Evolutionary conservation across 108 stramenopile species (phyloP).

Genomic region (Cyclotella sp.): DNA sequence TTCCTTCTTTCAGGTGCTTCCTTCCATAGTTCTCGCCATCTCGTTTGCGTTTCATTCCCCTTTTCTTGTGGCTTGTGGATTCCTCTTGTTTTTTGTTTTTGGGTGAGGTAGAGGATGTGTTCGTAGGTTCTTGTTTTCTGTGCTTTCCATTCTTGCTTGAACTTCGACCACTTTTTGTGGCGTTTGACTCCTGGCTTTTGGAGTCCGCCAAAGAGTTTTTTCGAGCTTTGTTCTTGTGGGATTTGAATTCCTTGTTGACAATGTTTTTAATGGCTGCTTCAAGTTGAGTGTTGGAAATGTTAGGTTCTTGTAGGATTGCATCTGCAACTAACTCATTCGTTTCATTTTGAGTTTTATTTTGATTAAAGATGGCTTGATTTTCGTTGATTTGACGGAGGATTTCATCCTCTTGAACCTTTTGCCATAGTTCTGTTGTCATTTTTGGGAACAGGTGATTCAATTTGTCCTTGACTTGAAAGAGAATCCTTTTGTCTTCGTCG

Average conservation of each 20-base stretch:
- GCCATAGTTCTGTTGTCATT: neutral
- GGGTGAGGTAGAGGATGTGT: neutral
- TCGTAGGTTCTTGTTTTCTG: neutral
- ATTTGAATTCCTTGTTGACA: neutral
- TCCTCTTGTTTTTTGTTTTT: neutral
- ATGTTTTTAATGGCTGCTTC: neutral
- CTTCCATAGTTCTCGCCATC: neutral
- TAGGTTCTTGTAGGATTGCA: neutral
- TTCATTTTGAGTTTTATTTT: neutral
- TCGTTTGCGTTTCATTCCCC: neutral
- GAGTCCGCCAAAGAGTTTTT: conserved; percentile 6
- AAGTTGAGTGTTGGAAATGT: neutral
- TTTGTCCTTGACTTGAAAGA: neutral
- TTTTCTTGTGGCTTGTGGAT: neutral
- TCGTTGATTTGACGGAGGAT: neutral
- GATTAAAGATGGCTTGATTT: neutral
- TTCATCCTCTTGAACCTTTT: neutral
- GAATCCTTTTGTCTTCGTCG: neutral
- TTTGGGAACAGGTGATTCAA: neutral
- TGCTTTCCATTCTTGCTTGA: neutral
- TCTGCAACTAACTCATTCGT: neutral
- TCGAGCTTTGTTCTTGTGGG: neutral
- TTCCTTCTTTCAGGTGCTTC: neutral
- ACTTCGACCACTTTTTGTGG: neutral
- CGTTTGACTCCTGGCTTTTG: neutral